phyloP scores from a whole-genome alignment of 2,329 filamentous ascomycete species.

The Delphinella strobiligena region DNA sequence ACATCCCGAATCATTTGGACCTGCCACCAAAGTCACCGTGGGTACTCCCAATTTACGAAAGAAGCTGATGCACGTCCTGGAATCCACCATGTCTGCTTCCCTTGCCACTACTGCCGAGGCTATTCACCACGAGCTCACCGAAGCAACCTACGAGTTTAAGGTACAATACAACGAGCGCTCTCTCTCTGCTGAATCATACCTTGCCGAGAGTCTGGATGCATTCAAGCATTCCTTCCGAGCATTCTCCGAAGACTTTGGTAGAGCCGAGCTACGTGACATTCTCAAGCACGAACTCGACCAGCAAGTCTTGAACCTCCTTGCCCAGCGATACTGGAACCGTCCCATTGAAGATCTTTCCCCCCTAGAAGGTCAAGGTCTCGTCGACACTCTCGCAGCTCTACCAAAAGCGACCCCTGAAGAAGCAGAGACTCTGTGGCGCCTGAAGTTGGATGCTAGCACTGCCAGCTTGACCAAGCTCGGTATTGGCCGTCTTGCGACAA shows the following conservation, averaged over 20 bases:
- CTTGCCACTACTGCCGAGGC: slow-evolving; percentile 81
- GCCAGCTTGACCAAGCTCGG: slow-evolving; percentile 88
- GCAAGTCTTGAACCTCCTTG: slow-evolving; percentile 82
- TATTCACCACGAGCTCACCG: slow-evolving; percentile 88
- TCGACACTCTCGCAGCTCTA: slow-evolving; percentile 56
- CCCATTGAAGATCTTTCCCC: slow-evolving; percentile 73
- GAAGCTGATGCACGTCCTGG: slow-evolving; percentile 93
- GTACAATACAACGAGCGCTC: slow-evolving; percentile 98
- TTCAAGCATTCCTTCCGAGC: slow-evolving; percentile 98
- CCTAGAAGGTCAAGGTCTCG: slow-evolving; percentile 16
- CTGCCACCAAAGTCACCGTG: slow-evolving; percentile 58
- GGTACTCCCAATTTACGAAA: slow-evolving; percentile 81
- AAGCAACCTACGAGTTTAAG: slow-evolving; percentile 97
- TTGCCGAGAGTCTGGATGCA: slow-evolving; percentile 85
- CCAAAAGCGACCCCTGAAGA: slow-evolving; percentile 77
- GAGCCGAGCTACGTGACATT: slow-evolving; percentile 76
- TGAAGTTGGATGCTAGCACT: slow-evolving; percentile 85
- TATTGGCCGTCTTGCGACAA: slow-evolving; percentile 84
- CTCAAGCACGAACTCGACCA: slow-evolving; percentile 90
- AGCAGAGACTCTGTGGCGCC: slow-evolving; percentile 63
- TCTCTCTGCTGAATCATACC: slow-evolving; percentile 87
- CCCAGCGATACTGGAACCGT: slow-evolving; percentile 94
- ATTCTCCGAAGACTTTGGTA: slow-evolving; percentile 80
- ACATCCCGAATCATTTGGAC: slow-evolving; percentile 69
- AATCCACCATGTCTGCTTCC: slow-evolving; percentile 92